Percentiles rank a stretch among this genome's conserved stretches.
phyloP scores from a whole-genome alignment of 2,329 filamentous ascomycete species.

The Fusarium setosum region DNA sequence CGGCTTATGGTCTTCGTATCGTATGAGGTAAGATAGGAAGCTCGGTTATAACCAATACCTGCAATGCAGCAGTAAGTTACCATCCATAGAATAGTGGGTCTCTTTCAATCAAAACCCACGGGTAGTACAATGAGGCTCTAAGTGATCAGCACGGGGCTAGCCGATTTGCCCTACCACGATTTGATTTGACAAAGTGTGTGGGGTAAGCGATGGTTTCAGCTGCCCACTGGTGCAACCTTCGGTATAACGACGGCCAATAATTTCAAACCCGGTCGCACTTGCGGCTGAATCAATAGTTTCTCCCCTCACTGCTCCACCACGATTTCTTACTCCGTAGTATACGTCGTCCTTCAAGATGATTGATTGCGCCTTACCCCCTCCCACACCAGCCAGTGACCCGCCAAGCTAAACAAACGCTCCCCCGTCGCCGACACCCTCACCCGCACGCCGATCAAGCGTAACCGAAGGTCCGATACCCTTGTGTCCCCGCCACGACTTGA shows the following conservation, averaged over 20 bases:
- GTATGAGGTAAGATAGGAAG: neutral
- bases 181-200: neutral
- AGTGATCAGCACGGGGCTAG: neutral
- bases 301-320: neutral
- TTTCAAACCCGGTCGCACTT: neutral
- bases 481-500: neutral
- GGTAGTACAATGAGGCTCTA: neutral
- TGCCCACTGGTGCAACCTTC: neutral
- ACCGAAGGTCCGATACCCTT: no score
- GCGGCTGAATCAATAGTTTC: neutral
- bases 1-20: neutral
- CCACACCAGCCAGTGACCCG: neutral
- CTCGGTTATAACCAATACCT: neutral
- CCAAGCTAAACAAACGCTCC: neutral
- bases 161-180: neutral
- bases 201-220: neutral
- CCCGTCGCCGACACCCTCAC: no score
- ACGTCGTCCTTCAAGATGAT: neutral
- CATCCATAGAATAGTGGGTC: no score
- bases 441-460: neutral
- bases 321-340: neutral
- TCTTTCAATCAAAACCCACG: neutral
- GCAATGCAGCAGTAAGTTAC: neutral
- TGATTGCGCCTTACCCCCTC: neutral
- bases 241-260: neutral